Base-by-base conservation (phyloP, 2,329 filamentous ascomycete species). In the Zarea fungicola region DNA sequence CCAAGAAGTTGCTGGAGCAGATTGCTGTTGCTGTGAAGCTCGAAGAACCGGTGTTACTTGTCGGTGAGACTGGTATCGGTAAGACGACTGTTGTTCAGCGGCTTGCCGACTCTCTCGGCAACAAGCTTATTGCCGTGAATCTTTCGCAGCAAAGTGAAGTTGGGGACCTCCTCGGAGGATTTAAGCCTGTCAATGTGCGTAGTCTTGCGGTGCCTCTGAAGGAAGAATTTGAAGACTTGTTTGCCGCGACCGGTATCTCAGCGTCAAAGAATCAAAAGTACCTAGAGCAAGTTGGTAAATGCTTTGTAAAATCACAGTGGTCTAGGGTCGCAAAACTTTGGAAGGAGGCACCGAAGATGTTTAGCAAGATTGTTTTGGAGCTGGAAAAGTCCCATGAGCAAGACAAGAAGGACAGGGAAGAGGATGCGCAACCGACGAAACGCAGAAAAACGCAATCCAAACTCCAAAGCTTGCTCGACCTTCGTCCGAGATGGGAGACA, bases 51-150 rank as follows among this genome's bases (percentile, higher is more conserved):
- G 80, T 96, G 2, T 72, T 99, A 16, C 80, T 99, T 23, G 93
- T 99, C n/a, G 93, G 93, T 62, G 93, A 99, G 71, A 99, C 93
- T 7, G 93, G 93, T 72, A 96, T 96, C 43, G 93, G 93, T 59
- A 99, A 99, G 69, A 99, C 93, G 0, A 96, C 93, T 0, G 87
- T 93, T 22, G 85, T 99, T 13, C 93, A 99, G 65, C 90, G 96
- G 62, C 74, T 99, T 49, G 90, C 93, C 0, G 84, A 87, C 50
- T 79, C 85, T 4, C 76, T 96, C 23, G 89, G 91, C 2, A 87
- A 90, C 62, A 95, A 89, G 59, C 78, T 99, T 11, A 87, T 90
- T 0, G 89, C 91, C 3, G 90, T 99, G 62, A 99, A 99, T 62
- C 67, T 99, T 63, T 99, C 93, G 0, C 95, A 99, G 63, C 95